Conservation (phyloP, 2,329 filamentous ascomycete genomes). For the Curvularia sp. region DNA sequence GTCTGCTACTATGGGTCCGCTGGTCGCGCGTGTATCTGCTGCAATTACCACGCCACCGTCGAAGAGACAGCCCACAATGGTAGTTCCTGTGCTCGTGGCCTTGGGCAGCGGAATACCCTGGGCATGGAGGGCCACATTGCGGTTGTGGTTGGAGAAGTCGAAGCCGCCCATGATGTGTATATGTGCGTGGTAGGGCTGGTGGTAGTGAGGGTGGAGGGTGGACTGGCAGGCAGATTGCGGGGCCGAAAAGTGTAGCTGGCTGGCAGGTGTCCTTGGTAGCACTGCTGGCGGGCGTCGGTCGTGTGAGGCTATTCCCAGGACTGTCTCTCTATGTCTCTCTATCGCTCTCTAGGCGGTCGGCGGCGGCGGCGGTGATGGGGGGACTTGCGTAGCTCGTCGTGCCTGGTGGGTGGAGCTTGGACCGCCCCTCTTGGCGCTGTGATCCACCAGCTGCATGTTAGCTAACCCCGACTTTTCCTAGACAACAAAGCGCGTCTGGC, state of each 20-base stretch:
- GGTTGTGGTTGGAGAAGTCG: constrained; percentile 99
- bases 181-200: neutral
- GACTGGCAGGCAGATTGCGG: neutral
- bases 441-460: constrained; percentile 13
- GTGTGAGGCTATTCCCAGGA: constrained; percentile 1
- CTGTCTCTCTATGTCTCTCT: neutral
- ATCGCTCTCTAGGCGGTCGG: constrained; percentile 6
- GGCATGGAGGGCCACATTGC: constrained; percentile 94
- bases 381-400: constrained; percentile 38
- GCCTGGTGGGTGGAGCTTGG: constrained; percentile 31
- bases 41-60: constrained; percentile 98
- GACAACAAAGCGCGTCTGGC: constrained; percentile 27
- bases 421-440: constrained; percentile 15
- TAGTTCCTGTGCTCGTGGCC: constrained; percentile 97
- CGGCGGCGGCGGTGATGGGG: constrained; percentile 14
- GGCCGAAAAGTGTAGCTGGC: neutral
- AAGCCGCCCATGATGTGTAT: constrained; percentile 71
- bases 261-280: neutral
- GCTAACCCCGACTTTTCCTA: constrained; percentile 20
- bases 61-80: constrained; percentile 96
- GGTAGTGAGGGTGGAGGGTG: neutral
- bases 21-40: constrained; percentile 96
- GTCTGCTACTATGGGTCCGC: constrained; percentile 97
- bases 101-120: constrained; percentile 94
- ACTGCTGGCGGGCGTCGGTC: neutral